Conservation (phyloP, 2,329 filamentous ascomycete genomes). For the Fusarium penzigii region DNA sequence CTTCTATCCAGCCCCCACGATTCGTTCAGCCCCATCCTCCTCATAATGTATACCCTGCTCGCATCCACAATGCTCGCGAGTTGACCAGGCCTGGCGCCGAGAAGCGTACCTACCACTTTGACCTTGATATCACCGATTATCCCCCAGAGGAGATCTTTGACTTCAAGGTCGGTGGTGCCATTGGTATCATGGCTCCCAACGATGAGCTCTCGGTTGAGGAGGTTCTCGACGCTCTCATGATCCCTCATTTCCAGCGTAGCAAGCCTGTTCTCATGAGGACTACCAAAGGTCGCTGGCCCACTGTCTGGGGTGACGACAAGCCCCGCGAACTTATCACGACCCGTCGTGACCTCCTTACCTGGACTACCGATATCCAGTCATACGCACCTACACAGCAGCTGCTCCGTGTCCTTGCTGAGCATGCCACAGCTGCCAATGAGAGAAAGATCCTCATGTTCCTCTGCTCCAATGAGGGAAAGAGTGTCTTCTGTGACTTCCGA, state of each 20-base stretch:
- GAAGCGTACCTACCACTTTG: slow-evolving; percentile 97
- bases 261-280: slow-evolving; percentile 81
- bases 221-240: slow-evolving; percentile 76
- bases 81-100: slow-evolving; percentile 86
- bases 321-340: slow-evolving; percentile 86
- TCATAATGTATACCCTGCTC: slow-evolving; percentile 89
- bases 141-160: slow-evolving; percentile 81
- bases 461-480: slow-evolving; percentile 86
- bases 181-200: slow-evolving; percentile 91
- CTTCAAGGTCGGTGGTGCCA: slow-evolving; percentile 94
- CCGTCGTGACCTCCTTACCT: slow-evolving; percentile 86
- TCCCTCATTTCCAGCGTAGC: slow-evolving; percentile 81
- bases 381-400: slow-evolving; percentile 88
- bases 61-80: slow-evolving; percentile 80
- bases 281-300: slow-evolving; percentile 84
- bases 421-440: slow-evolving; percentile 78
- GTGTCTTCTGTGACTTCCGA: slow-evolving; percentile 89
- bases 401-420: slow-evolving; percentile 81
- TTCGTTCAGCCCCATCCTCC: slow-evolving; percentile 96
- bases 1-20: slow-evolving; percentile 71
- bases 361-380: slow-evolving; percentile 93
- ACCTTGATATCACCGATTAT: slow-evolving; percentile 94
- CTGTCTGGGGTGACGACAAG: slow-evolving; percentile 93
- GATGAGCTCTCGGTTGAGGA: slow-evolving; percentile 75
- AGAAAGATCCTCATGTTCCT: slow-evolving; percentile 86